Evolutionary conservation across 2,329 filamentous ascomycete species (phyloP).

Genomic region (Xylariomycetidae sp.): DNA sequence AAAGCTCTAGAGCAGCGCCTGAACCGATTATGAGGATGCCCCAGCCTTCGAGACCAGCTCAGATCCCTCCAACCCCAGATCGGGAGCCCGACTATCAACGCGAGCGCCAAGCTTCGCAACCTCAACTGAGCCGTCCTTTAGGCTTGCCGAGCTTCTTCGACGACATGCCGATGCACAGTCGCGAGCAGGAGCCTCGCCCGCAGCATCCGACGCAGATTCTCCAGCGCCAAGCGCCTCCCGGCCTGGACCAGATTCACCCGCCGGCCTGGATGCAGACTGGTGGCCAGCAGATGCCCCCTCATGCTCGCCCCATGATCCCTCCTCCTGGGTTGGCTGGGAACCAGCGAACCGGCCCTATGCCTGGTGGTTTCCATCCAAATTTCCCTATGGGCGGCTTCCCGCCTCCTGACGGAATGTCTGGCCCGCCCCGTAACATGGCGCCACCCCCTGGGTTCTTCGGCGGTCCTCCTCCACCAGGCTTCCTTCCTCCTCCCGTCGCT

Average conservation of each 20-base stretch:
- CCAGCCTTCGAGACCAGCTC: slow-evolving; percentile 45
- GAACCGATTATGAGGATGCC: slow-evolving; percentile 45
- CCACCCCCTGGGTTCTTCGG: slow-evolving; percentile 55
- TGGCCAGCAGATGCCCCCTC: slow-evolving; percentile 37
- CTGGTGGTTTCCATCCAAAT: slow-evolving; percentile 56
- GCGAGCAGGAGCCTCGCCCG: slow-evolving; percentile 40
- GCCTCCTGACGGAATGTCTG: slow-evolving; percentile 46
- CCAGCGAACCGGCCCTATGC: slow-evolving; percentile 43
- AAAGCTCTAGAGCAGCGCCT: slow-evolving; percentile 41
- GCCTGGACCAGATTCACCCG: slow-evolving; percentile 54
- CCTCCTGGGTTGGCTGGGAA: slow-evolving; percentile 51
- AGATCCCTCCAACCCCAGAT: slow-evolving; percentile 39
- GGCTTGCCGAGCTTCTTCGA: slow-evolving; percentile 48
- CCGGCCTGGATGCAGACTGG: slow-evolving; percentile 41
- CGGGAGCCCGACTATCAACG: slow-evolving; percentile 43
- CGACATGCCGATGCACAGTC: slow-evolving; percentile 41
- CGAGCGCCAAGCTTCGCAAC: slow-evolving; percentile 31
- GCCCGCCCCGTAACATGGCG: slow-evolving; percentile 35
- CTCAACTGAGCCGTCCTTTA: slow-evolving; percentile 25
- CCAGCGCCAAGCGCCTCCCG: slow-evolving; percentile 51
- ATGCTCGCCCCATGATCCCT: slow-evolving; percentile 50
- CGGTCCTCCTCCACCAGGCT: slow-evolving; percentile 41
- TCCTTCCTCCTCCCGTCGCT: slow-evolving; percentile 48
- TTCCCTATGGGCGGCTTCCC: slow-evolving; percentile 48
- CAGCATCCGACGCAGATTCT: slow-evolving; percentile 58